Base-by-base conservation (phyloP, 2,329 filamentous ascomycete genomes). In the Bipolaris sorokiniana region DNA sequence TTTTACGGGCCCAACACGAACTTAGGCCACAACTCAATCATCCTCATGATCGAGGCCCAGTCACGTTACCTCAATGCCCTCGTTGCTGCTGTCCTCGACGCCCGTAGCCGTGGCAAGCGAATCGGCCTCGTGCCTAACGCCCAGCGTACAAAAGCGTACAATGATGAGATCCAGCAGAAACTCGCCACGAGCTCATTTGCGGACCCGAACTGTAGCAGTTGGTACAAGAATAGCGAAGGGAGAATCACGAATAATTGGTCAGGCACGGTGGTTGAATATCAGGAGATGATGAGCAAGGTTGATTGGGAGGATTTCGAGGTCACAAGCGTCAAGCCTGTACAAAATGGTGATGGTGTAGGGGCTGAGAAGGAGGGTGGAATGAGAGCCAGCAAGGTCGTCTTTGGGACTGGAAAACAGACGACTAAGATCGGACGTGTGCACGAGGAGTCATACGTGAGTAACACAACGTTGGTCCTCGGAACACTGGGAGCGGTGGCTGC, bases 21-120 rank as follows among this genome's bases (percentile, higher is more conserved):
- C 16, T 74, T 82, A 52, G 84, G 82, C 0, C 82, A 84, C 67
- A 85, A 84, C 59, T 81, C 77, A 51, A 86, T 86, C 63, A 83
- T 86, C 61, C 75, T 86, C n/a, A 87, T 86, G 84, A 85, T 86
- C 58, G 84, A 87, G 65, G 80, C 83, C 2, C 84, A 87, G 63
- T 79, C 76, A 3, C 78, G 81, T 2, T 86, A 86, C 64, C 79
- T 86, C 54, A 83, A 80, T 56, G 76, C 75, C 0, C 62, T 87
- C 34, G 79, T 87, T 45, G 65, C 67, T 0, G 76, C 81, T 6
- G 78, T 87, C 1, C 76, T 85, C 1, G 70, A 75, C 7, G 82
- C 83, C 0, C 72, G 79, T 11, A 56, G 49, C 18, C 58, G 71
- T 1, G 79, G 80, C 7, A 57, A 73, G n/a, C 69, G 70, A 0